These are phyloP conservation scores for Tardiomyces blankii DNA, from an alignment of 1,139 yeast genomes.

Conservation along the genomic window DNA sequence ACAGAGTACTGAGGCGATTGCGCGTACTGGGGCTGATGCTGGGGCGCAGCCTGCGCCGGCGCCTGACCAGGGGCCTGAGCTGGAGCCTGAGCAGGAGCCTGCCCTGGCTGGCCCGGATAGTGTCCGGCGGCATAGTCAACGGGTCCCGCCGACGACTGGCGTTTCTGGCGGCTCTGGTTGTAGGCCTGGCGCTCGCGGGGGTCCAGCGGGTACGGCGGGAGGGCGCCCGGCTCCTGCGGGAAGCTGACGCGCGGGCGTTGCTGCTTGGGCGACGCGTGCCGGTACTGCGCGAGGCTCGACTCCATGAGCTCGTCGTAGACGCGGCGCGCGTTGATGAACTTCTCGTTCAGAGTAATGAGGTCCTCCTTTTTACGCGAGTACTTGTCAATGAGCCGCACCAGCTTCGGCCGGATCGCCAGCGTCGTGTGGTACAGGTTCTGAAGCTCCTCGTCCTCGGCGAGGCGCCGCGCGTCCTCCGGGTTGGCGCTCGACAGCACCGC, in stretches of 20 bases:
- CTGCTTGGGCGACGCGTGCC: too few species aligned
- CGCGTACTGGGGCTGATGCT: neutral
- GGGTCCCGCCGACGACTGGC: neutral
- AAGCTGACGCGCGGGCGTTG: too few species aligned
- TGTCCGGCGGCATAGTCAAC: too few species aligned
- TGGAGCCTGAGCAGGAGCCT: too few species aligned
- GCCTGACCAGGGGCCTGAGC: neutral
- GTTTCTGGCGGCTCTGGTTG: neutral
- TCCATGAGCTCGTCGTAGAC: slow-evolving; percentile 65
- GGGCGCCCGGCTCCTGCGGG: too few species aligned
- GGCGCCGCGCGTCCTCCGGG: slow-evolving; percentile 17
- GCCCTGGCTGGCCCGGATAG: too few species aligned
- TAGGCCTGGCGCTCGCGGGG: neutral
- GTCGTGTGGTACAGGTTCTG: slow-evolving; percentile 54
- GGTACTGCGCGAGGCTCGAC: slow-evolving; percentile 1
- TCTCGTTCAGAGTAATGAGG: slow-evolving; percentile 54
- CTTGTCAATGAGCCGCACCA: slow-evolving; percentile 64
- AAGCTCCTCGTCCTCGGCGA: slow-evolving; percentile 35
- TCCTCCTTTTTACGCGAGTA: slow-evolving; percentile 69
- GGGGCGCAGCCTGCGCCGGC: slow-evolving; percentile 4
- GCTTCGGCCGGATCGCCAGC: slow-evolving; percentile 59
- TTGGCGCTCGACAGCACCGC: slow-evolving; percentile 43
- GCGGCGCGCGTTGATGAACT: slow-evolving; percentile 55
- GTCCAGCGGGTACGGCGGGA: neutral
- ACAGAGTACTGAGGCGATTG: too few species aligned